A percentile compares a stretch with the other conserved stretches of the same genome.
phyloP scores from a whole-genome alignment of 495 filamentous ascomycete species.

The Penicillium manginii region DNA sequence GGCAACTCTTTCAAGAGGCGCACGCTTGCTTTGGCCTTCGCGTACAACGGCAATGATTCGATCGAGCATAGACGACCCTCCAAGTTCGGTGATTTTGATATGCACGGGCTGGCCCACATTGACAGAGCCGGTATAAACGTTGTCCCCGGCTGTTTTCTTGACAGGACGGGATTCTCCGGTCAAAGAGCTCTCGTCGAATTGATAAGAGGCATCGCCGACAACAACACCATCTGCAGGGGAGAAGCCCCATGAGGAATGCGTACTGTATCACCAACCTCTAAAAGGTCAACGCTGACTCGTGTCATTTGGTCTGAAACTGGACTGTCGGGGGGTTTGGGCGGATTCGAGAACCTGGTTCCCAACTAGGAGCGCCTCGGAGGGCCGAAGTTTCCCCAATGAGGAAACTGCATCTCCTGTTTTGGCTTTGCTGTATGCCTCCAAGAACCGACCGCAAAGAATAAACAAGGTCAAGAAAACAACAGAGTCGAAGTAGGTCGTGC shows the following conservation, averaged over 20 bases:
- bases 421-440: slow-evolving; percentile 93
- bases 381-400: slow-evolving; percentile 75
- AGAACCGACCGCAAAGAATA: slow-evolving; percentile 75
- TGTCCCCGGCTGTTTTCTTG: slow-evolving; percentile 69
- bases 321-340: slow-evolving; percentile 5
- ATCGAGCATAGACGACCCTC: slow-evolving; percentile 87
- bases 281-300: slow-evolving; percentile 66
- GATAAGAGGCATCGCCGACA: slow-evolving; percentile 59
- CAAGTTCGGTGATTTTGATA: slow-evolving; percentile 68
- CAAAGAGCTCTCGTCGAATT: slow-evolving; percentile 87
- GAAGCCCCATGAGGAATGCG: slow-evolving; percentile 77
- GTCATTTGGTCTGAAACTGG: slow-evolving; percentile 30
- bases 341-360: slow-evolving; percentile 21
- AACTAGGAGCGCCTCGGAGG: slow-evolving; percentile 76
- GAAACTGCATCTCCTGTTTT: slow-evolving; percentile 89
- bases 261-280: slow-evolving; percentile 84
- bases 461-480: slow-evolving; percentile 95
- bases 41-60: slow-evolving; percentile 88
- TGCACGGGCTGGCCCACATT: slow-evolving; percentile 76
- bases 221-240: slow-evolving; percentile 84
- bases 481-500: slow-evolving; percentile 86
- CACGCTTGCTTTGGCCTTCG: slow-evolving; percentile 85
- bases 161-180: slow-evolving; percentile 86
- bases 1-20: slow-evolving; percentile 84
- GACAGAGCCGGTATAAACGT: slow-evolving; percentile 83